Evolutionary conservation across 2,329 filamentous ascomycete genomes (phyloP).

Genomic region (Diaporthe capsici): DNA sequence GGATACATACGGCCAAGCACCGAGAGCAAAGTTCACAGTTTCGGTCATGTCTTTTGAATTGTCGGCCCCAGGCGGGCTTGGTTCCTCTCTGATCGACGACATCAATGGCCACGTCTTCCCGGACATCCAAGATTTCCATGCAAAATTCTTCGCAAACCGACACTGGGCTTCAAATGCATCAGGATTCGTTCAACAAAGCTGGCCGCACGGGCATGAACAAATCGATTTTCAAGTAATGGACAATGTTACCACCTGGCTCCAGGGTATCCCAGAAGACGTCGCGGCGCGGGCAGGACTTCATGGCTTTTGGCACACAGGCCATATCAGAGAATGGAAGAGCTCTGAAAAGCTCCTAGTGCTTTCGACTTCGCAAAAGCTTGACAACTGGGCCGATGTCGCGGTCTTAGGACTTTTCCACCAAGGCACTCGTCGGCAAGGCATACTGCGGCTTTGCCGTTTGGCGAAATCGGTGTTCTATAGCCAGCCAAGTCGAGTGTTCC

Average conservation of each 20-base stretch:
- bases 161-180: neutral
- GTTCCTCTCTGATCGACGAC: neutral
- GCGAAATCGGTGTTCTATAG: neutral
- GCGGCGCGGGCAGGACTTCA: neutral
- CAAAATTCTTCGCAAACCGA: neutral
- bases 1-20: neutral
- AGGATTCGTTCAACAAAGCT: neutral
- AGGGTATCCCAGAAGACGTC: neutral
- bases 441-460: neutral
- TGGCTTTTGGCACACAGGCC: neutral
- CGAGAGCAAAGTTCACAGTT: neutral
- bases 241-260: neutral
- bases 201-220: neutral
- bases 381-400: neutral
- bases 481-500: slow-evolving; percentile 3
- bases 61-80: neutral
- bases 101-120: neutral
- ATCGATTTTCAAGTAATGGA: neutral
- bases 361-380: neutral
- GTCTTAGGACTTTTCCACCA: neutral
- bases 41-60: neutral
- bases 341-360: neutral
- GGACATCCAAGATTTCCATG: neutral
- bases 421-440: neutral
- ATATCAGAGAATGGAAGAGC: neutral